phyloP scores from a whole-genome alignment of 768 basidiomycete species.

The Neoboletus magnificus region DNA sequence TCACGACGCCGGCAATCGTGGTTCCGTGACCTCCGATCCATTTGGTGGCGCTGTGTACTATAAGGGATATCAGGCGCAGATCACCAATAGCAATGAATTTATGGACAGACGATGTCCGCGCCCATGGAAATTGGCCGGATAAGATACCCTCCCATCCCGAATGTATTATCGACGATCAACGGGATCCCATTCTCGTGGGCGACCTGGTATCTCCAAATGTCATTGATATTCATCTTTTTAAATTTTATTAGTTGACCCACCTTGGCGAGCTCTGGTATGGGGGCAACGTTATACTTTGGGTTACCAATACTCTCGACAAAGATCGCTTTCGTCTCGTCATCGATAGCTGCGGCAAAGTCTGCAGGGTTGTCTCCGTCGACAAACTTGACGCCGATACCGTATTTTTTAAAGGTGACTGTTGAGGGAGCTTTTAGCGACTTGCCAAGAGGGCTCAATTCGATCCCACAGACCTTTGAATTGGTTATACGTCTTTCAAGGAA shows the following conservation, averaged over 20 bases:
- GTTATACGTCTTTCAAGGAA: conserved; percentile 13
- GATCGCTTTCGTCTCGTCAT: conserved; percentile 73
- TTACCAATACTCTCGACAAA: conserved; percentile 80
- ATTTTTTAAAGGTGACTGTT: conserved; percentile 20
- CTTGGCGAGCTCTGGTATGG: conserved; percentile 67
- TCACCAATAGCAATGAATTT: background rate
- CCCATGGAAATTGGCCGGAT: conserved; percentile 68
- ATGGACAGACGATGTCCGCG: conserved; percentile 69
- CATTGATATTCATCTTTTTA: background rate
- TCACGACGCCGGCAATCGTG: conserved; percentile 71
- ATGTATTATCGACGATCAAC: conserved; percentile 78
- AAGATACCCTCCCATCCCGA: conserved; percentile 70
- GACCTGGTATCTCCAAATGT: conserved; percentile 35
- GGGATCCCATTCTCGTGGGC: conserved; percentile 74
- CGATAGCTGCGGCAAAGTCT: conserved; percentile 64
- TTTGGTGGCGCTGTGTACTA: conserved; percentile 75
- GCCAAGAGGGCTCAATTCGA: background rate
- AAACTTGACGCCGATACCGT: conserved; percentile 35
- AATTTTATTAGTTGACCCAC: conserved; percentile 27
- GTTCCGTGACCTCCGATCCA: conserved; percentile 85
- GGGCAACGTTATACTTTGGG: conserved; percentile 66
- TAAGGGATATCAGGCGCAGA: background rate
- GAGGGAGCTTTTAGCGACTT: background rate
- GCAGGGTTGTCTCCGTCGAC: conserved; percentile 53
- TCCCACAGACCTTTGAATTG: conserved; percentile 16